Conservation (phyloP, 768 basidiomycete genomes). For the Rhizopogon rudus region DNA sequence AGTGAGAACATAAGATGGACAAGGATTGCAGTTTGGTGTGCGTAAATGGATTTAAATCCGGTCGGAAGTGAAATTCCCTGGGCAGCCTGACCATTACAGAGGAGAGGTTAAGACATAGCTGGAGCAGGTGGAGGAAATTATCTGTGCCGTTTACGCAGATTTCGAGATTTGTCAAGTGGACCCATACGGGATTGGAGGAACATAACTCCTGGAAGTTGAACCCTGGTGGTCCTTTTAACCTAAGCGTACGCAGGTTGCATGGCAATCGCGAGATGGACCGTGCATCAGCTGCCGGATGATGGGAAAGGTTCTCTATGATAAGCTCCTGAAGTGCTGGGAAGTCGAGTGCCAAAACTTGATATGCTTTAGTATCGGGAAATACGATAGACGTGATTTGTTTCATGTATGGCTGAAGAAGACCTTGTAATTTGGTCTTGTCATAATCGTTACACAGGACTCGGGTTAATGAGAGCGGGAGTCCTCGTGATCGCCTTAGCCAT, state of each 20-base stretch:
- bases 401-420: slow-evolving; percentile 13
- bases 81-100: slow-evolving; percentile 5
- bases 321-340: slow-evolving; percentile 15
- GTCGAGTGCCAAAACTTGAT: slow-evolving; percentile 12
- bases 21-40: neutral
- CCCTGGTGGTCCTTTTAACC: neutral
- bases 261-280: slow-evolving; percentile 3
- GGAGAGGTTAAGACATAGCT: slow-evolving; percentile 14
- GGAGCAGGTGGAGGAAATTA: slow-evolving; percentile 8
- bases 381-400: slow-evolving; percentile 5
- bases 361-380: slow-evolving; percentile 13
- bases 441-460: slow-evolving; percentile 7
- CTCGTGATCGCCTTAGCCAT: neutral
- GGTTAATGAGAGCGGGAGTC: slow-evolving; percentile 15
- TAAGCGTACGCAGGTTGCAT: slow-evolving; percentile 8
- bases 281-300: neutral
- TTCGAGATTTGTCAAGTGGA: slow-evolving; percentile 11
- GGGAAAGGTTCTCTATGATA: neutral
- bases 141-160: neutral
- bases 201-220: slow-evolving; percentile 5
- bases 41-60: neutral
- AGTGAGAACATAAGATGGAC: too few relatives aligned
- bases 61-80: neutral
- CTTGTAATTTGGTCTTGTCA: neutral
- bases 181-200: slow-evolving; percentile 13